Percentiles rank a stretch among this genome's conserved stretches.
phyloP scores from a whole-genome alignment of 208 protist species.

The Trypanosoma lewisi region DNA sequence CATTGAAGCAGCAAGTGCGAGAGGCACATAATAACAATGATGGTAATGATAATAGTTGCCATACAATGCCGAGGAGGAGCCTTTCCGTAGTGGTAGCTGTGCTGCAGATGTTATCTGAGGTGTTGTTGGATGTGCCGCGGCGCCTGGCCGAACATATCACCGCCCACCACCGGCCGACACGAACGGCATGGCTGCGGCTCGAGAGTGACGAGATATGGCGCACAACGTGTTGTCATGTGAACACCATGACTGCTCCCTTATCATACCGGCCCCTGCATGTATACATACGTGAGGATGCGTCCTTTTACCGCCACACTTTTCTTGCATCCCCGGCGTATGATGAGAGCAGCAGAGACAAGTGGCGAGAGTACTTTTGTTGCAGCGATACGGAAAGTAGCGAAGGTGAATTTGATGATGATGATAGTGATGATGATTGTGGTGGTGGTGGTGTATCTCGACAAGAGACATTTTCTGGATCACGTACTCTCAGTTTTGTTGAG shows the following conservation, averaged over 20 bases:
- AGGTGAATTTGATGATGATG: neutral
- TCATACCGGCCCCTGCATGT: conserved; percentile 30
- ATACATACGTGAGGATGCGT: conserved; percentile 21
- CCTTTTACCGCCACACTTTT: conserved; percentile 8
- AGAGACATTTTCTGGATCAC: neutral
- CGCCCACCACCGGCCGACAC: conserved; percentile 4
- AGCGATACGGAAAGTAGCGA: conserved; percentile 28
- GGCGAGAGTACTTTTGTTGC: conserved; percentile 17
- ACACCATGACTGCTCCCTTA: neutral
- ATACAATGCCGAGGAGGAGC: neutral
- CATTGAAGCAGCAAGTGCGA: conserved; percentile 1
- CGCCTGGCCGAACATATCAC: conserved; percentile 29
- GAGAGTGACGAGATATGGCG: conserved; percentile 29
- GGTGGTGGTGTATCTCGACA: neutral
- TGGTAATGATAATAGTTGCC: neutral
- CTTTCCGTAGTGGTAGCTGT: conserved; percentile 24
- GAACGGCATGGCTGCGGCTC: conserved; percentile 32
- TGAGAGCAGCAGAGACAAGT: neutral
- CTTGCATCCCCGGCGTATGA: neutral
- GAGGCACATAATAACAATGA: neutral
- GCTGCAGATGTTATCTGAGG: conserved; percentile 33
- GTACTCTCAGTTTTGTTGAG: conserved; percentile 24
- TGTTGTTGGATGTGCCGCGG: conserved; percentile 32
- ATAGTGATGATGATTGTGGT: neutral
- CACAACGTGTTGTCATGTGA: neutral